phyloP scores from a whole-genome alignment of 2,329 filamentous ascomycete species.

The Aspergillus fructus region DNA sequence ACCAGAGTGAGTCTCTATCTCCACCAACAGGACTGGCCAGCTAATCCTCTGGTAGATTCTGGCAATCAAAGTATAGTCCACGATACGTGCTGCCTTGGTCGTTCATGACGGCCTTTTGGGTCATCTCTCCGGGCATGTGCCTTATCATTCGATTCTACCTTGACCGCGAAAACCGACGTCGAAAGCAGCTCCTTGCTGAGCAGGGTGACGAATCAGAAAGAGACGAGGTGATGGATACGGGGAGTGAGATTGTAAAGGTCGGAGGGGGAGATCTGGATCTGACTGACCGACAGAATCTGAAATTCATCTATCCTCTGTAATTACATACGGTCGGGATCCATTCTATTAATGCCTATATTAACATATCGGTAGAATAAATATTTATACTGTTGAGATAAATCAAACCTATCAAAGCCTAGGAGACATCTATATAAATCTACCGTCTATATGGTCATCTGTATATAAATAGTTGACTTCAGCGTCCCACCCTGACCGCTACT shows the following conservation, averaged over 20 bases:
- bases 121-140: neutral
- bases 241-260: neutral
- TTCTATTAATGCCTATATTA: too few relatives aligned
- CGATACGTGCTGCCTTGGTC: neutral
- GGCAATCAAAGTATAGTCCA: neutral
- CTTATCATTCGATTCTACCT: neutral
- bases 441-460: too few relatives aligned
- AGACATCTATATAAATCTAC: too few relatives aligned
- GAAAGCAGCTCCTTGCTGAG: neutral
- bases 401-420: too few relatives aligned
- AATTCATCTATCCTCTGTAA: neutral
- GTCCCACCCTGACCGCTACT: too few relatives aligned
- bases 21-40: too few relatives aligned
- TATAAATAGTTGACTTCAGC: too few relatives aligned
- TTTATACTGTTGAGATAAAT: too few relatives aligned
- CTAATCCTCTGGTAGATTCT: neutral
- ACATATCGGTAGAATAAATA: too few relatives aligned
- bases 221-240: neutral
- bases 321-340: too few relatives aligned
- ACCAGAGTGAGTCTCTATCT: neutral
- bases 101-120: neutral
- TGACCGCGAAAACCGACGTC: neutral
- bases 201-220: neutral
- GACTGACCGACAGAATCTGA: neutral
- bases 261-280: neutral